Base-by-base conservation (phyloP, 2,329 filamentous ascomycete species). In the Lachnellula willkommii region DNA sequence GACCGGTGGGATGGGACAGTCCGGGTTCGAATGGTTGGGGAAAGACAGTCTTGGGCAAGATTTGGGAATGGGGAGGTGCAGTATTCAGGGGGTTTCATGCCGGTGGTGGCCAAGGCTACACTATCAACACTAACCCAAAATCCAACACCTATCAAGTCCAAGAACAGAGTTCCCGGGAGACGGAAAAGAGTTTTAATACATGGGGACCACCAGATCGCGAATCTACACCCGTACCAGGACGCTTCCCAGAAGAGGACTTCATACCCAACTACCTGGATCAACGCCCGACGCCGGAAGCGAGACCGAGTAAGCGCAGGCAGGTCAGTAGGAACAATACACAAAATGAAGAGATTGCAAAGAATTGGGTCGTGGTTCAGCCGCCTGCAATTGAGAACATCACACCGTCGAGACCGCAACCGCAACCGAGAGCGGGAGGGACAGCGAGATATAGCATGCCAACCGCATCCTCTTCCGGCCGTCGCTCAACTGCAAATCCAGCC, bases 81-180 rank as follows among this genome's bases (percentile, higher is more conserved):
- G 82, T 88, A 0, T 95, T 96, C 67, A 80, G 81, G 53, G 92
- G 92, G 0, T 96, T 96, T 70, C 85, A 92, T 59, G 90, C 92
- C 12, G 93, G 92, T 7, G 90, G 88, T 3, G 93, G 92, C 8
- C 78, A 77, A 57, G 84, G 83, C 26, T 95, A 92, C 66, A 56
- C 57, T 8, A 47, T 65, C 15, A 50, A 61, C 35, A 53, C 52
- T 2, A 37, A 54, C 6, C 51, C 59, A 37, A 26, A 48, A 2
- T 45, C 47, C 11, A 14, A 39, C 11, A 39, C 53, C 14, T 62
- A 62, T 49, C 39, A 24, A 11, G 39, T 37, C 20, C 50, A 50
- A 57, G 15, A 53, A 40, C 22, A 20, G 28, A 46, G 22, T 32
- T 47, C 47, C 7, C 47, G 39, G 63, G 52, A 60, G 28, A 36